A percentile compares a stretch with the other conserved stretches of the same genome.
Evolutionary conservation across 2,329 filamentous ascomycete genomes (phyloP).

Genomic region (Elsinoe fawcettii): DNA sequence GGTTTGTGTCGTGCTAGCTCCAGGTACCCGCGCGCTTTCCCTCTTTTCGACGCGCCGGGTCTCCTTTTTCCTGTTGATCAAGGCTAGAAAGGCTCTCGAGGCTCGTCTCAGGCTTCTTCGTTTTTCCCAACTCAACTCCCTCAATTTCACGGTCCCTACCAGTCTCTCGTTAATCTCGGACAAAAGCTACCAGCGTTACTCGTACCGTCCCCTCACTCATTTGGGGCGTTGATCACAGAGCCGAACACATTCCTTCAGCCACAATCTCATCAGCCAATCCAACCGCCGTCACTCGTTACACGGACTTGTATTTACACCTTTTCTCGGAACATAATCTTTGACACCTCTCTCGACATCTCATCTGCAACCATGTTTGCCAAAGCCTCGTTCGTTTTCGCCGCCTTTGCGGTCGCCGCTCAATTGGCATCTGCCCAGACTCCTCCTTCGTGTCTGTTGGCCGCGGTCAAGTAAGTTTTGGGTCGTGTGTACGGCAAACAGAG

Average conservation of each 20-base stretch:
- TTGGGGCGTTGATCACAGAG: slow-evolving; percentile 11
- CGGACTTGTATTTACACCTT: slow-evolving; percentile 10
- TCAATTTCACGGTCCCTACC: slow-evolving; percentile 5
- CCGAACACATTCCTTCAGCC: slow-evolving; percentile 13
- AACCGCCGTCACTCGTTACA: slow-evolving; percentile 11
- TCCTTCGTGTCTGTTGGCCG: slow-evolving; percentile 45
- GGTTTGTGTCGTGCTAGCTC: not conserved
- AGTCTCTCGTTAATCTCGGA: slow-evolving; percentile 8
- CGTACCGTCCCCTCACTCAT: slow-evolving; percentile 1
- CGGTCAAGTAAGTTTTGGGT: slow-evolving; percentile 40
- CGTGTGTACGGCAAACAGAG: not conserved
- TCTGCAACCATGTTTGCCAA: slow-evolving; percentile 38
- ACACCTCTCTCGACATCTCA: not conserved
- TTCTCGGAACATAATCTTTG: not conserved
- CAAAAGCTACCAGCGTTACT: slow-evolving; percentile 11
- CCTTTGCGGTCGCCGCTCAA: slow-evolving; percentile 39
- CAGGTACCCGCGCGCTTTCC: slow-evolving; percentile 9
- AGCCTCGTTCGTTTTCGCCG: slow-evolving; percentile 35
- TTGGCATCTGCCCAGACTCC: slow-evolving; percentile 36
- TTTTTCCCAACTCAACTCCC: not conserved
- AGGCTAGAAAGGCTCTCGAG: not conserved
- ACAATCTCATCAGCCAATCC: slow-evolving; percentile 11
- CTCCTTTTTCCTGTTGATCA: slow-evolving; percentile 5
- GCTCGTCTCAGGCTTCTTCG: slow-evolving; percentile 1
- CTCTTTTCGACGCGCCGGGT: not conserved